Conservation (phyloP, 805 yeast genomes). For the Nakazawaea laoshanensis region DNA sequence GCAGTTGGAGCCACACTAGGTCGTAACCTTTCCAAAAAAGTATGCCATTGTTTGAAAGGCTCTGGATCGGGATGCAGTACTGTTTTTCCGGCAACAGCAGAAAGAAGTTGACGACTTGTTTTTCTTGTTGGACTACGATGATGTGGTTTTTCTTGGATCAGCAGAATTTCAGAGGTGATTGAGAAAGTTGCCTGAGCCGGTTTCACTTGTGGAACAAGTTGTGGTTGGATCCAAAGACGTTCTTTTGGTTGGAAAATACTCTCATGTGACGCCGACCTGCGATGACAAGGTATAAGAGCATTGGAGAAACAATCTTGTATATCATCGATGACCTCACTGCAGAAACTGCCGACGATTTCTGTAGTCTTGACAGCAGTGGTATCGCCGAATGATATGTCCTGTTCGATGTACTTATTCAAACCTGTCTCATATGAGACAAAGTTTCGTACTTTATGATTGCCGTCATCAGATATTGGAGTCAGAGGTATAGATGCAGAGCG, state of each 20-base stretch:
- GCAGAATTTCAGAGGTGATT: no score
- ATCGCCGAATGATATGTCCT: not conserved
- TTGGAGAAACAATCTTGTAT: no score
- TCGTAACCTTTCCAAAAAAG: no score
- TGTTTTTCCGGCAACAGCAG: no score
- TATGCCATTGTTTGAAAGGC: no score
- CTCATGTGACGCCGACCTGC: not conserved
- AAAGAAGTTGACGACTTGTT: constrained; percentile 9
- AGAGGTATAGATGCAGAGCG: constrained; percentile 5
- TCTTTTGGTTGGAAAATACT: not conserved
- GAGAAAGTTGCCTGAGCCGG: not conserved
- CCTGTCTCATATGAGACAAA: constrained; percentile 23
- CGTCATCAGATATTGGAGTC: constrained; percentile 1
- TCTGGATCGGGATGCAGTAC: no score
- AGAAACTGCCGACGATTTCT: constrained; percentile 3
- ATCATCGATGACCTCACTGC: not conserved
- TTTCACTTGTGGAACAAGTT: not conserved
- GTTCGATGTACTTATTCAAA: constrained; percentile 9
- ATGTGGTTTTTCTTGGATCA: no score
- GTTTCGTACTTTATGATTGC: constrained; percentile 16
- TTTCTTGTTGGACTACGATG: no score
- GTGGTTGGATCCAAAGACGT: no score
- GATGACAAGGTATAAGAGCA: no score
- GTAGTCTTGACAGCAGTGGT: constrained; percentile 6
- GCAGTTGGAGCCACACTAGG: no score